phyloP scores from a whole-genome alignment of 1,284 basidiomycete species.

The Ceratobasidium sp. region DNA sequence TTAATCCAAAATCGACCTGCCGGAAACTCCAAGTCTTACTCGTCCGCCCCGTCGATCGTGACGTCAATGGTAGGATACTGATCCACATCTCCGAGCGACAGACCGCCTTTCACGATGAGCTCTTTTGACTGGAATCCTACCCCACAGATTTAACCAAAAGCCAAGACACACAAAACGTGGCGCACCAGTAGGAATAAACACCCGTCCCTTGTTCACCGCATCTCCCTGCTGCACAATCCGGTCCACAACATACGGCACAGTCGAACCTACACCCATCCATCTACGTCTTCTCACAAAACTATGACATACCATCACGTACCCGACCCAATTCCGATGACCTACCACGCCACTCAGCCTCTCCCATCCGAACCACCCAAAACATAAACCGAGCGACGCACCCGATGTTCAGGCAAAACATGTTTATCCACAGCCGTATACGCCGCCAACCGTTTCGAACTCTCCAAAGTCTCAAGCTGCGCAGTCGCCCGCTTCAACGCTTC shows the following conservation, averaged over 20 bases:
- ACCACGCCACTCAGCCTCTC: constrained; percentile 7
- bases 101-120: constrained; percentile 83
- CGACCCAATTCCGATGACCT: constrained; percentile 92
- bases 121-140: constrained; percentile 95
- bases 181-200: constrained; percentile 89
- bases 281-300: not conserved
- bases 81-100: constrained; percentile 91
- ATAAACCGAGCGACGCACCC: constrained; percentile 59
- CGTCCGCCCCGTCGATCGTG: constrained; percentile 96
- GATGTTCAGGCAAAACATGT: constrained; percentile 83
- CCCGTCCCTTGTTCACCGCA: constrained; percentile 76
- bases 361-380: not conserved
- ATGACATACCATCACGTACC: constrained; percentile 64
- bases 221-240: constrained; percentile 87
- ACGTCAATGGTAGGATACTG: constrained; percentile 92
- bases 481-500: constrained; percentile 30
- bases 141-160: not conserved
- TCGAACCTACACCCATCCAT: constrained; percentile 69
- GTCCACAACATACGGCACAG: constrained; percentile 97
- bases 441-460: constrained; percentile 87
- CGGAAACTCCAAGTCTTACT: constrained; percentile 63
- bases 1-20: not conserved
- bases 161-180: constrained; percentile 20
- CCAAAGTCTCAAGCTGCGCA: constrained; percentile 52
- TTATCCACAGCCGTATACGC: constrained; percentile 95